Percentiles rank a stretch among this genome's conserved stretches.
Conservation (phyloP, 179 eudicot species). For the Spergularia azorica region DNA sequence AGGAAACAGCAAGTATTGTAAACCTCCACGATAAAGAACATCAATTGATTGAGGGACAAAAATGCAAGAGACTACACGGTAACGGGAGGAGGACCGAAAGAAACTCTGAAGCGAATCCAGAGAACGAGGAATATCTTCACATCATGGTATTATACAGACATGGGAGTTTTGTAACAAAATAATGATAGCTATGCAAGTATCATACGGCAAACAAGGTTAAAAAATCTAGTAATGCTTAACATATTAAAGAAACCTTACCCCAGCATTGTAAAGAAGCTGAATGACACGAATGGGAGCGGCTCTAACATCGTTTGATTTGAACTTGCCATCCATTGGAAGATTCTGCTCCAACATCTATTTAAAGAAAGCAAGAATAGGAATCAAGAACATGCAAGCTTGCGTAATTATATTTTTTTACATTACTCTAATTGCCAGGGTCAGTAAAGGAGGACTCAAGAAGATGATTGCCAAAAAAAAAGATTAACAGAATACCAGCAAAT, state of each 20-base stretch:
- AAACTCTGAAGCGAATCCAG: background rate
- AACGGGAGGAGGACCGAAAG: background rate
- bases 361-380: slow-evolving; percentile 3
- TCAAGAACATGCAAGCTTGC: background rate
- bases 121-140: background rate
- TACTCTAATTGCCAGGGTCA: background rate
- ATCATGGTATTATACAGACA: background rate
- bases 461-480: background rate
- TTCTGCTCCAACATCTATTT: slow-evolving; percentile 85
- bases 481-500: slow-evolving; percentile 56
- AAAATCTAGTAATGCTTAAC: background rate
- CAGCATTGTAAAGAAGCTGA: slow-evolving; percentile 86
- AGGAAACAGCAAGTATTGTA: no score
- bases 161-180: background rate
- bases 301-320: slow-evolving; percentile 72
- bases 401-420: background rate
- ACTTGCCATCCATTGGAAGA: slow-evolving; percentile 83
- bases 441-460: background rate
- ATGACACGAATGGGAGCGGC: slow-evolving; percentile 97
- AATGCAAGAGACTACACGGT: background rate
- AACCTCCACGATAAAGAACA: no score
- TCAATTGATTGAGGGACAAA: no score
- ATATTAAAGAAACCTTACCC: slow-evolving; percentile 55
- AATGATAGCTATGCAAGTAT: background rate
- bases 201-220: background rate